phyloP scores from a whole-genome alignment of 805 yeast genomes.

The Lachancea cidri region DNA sequence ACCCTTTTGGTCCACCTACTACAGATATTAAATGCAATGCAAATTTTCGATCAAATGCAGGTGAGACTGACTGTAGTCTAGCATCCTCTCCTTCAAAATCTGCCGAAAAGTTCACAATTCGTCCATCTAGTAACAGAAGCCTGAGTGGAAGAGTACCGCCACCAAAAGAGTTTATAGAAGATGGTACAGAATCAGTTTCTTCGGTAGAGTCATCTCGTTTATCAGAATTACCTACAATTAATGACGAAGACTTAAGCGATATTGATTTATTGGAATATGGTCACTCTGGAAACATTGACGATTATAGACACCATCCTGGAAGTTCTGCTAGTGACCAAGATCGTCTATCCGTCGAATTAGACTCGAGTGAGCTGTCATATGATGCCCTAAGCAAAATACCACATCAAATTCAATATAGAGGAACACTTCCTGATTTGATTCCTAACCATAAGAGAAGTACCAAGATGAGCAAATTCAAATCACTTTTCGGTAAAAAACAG shows the following conservation, averaged over 20 bases:
- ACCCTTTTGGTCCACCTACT: background rate
- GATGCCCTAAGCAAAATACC: conserved; percentile 6
- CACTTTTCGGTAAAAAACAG: conserved; percentile 4
- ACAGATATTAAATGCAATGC: background rate
- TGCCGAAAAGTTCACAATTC: background rate
- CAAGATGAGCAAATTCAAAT: conserved; percentile 15
- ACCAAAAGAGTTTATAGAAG: conserved; percentile 13
- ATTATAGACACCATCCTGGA: conserved; percentile 4
- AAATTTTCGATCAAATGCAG: background rate
- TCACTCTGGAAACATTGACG: conserved; percentile 3
- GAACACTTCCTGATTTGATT: conserved; percentile 25
- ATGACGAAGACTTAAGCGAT: conserved; percentile 4
- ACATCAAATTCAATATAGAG: conserved; percentile 18
- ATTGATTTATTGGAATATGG: conserved; percentile 3
- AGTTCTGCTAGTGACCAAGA: conserved; percentile 5
- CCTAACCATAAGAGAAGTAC: conserved; percentile 21
- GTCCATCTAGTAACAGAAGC: conserved; percentile 5
- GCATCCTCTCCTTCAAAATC: background rate
- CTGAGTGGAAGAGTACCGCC: conserved; percentile 15
- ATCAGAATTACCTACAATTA: conserved; percentile 2
- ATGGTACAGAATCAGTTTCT: conserved; percentile 2
- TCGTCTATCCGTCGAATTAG: background rate
- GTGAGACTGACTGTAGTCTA: background rate
- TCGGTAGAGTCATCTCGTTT: conserved; percentile 6
- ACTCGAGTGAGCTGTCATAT: conserved; percentile 4